These are phyloP conservation scores for Dendrocalamus latiflorus DNA, from an alignment of 202 grass and related monocot species.

Conservation along the genomic window DNA sequence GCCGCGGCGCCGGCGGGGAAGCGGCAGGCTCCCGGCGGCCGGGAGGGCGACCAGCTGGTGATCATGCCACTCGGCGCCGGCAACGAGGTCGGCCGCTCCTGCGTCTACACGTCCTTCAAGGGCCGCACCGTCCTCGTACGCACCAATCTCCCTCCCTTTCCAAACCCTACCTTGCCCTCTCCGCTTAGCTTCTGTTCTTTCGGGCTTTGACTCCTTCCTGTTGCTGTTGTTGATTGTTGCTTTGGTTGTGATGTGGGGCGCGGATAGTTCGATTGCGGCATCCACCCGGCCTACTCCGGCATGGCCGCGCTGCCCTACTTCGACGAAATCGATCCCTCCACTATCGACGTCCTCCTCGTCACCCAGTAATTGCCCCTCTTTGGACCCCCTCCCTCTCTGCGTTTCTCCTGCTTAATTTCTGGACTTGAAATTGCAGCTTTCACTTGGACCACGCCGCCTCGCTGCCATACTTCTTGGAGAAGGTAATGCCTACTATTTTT, in stretches of 20 bases:
- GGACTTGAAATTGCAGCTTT: constrained; percentile 51
- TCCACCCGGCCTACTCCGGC: constrained; percentile 91
- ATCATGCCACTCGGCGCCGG: constrained; percentile 81
- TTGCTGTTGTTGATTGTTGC: background rate
- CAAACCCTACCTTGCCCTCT: background rate
- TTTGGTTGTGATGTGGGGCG: background rate
- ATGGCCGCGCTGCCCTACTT: constrained; percentile 93
- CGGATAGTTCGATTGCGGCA: constrained; percentile 85
- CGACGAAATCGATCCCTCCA: constrained; percentile 92
- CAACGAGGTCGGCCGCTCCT: constrained; percentile 89
- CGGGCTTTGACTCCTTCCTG: background rate
- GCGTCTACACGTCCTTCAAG: constrained; percentile 94
- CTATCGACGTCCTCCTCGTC: constrained; percentile 86
- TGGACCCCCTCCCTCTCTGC: background rate
- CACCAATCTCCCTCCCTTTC: background rate
- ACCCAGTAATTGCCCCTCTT: constrained; percentile 54
- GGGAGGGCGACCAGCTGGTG: constrained; percentile 72
- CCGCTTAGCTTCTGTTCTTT: background rate
- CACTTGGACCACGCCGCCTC: constrained; percentile 97
- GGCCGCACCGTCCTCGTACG: constrained; percentile 80
- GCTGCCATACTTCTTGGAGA: constrained; percentile 89
- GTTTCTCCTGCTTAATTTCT: background rate
- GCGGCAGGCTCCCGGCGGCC: constrained; percentile 34
- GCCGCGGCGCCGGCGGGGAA: constrained; percentile 19
- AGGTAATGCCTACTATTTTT: constrained; percentile 38